Conservation (phyloP, 176 grass and related monocot species). For the Pontederia paniculata region DNA sequence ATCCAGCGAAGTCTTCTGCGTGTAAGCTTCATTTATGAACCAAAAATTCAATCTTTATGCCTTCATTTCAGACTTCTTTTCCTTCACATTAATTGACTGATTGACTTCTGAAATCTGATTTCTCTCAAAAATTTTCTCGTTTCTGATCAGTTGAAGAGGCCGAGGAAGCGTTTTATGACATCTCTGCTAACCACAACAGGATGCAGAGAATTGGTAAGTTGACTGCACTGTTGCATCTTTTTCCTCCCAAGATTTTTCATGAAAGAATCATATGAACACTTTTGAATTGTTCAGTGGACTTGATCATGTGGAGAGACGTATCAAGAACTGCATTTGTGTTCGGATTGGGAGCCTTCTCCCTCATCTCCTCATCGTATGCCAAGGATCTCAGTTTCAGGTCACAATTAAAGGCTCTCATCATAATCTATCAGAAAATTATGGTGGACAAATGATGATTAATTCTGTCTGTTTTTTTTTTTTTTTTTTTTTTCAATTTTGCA, state of each 20-base stretch:
- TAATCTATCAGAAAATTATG: neutral
- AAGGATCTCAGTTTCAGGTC: conserved; percentile 88
- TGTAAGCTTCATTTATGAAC: neutral
- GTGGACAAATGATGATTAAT: neutral
- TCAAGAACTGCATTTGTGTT: conserved; percentile 88
- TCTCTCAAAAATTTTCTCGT: neutral
- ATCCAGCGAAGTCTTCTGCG: neutral
- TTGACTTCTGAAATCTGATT: too few relatives aligned
- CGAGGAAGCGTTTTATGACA: conserved; percentile 24
- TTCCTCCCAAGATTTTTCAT: neutral
- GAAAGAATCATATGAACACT: neutral
- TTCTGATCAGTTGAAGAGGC: conserved; percentile 5
- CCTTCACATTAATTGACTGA: too few relatives aligned
- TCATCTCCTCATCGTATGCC: conserved; percentile 83
- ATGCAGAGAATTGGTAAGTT: conserved; percentile 84
- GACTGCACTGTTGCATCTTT: neutral
- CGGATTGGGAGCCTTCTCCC: conserved; percentile 78
- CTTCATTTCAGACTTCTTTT: neutral
- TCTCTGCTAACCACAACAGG: conserved; percentile 33
- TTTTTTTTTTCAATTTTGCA: too few relatives aligned
- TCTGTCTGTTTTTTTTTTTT: neutral
- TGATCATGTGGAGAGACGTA: conserved; percentile 97
- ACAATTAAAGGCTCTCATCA: conserved; percentile 4
- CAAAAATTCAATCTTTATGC: neutral
- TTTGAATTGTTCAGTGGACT: conserved; percentile 48